Evolutionary conservation across 176 grass and related monocot genomes (phyloP).

Genomic region (Paspalum notatum): DNA sequence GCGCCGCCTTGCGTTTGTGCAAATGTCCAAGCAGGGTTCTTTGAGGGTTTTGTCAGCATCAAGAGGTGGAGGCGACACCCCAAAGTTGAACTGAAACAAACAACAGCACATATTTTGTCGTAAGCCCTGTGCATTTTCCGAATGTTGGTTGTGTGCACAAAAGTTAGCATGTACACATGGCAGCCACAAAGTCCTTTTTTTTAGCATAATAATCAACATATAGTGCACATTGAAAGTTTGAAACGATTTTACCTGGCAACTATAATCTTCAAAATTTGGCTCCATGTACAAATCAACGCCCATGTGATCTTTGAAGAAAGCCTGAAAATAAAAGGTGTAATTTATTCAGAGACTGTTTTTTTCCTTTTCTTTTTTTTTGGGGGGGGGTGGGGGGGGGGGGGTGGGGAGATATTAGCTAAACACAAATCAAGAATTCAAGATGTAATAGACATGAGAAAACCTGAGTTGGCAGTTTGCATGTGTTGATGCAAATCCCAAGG

Average conservation of each 20-base stretch:
- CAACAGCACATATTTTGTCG: background rate
- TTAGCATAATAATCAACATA: constrained; percentile 10
- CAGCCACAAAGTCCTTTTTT: background rate
- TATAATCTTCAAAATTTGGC: constrained; percentile 85
- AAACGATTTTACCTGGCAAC: constrained; percentile 70
- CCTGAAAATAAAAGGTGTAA: constrained; percentile 43
- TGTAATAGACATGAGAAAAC: constrained; percentile 27
- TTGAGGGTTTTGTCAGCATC: constrained; percentile 65
- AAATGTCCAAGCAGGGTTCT: constrained; percentile 79
- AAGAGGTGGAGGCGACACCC: constrained; percentile 52
- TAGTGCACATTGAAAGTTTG: background rate
- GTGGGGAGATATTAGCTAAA: background rate
- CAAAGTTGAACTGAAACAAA: constrained; percentile 78
- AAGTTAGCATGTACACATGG: constrained; percentile 8
- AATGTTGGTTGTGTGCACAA: background rate
- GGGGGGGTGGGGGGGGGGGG: too few relatives aligned
- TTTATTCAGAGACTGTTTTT: background rate
- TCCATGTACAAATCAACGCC: constrained; percentile 90
- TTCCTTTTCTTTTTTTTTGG: too few relatives aligned
- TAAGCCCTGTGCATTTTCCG: background rate
- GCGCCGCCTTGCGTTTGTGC: constrained; percentile 57
- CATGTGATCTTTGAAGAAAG: constrained; percentile 92
- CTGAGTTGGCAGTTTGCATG: constrained; percentile 95
- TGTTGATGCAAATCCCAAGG: constrained; percentile 88
- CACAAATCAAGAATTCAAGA: constrained; percentile 8